A percentile compares a stretch with the other conserved stretches of the same genome.
Conservation (phyloP, 805 yeast genomes). For the Priceomyces carsonii region DNA sequence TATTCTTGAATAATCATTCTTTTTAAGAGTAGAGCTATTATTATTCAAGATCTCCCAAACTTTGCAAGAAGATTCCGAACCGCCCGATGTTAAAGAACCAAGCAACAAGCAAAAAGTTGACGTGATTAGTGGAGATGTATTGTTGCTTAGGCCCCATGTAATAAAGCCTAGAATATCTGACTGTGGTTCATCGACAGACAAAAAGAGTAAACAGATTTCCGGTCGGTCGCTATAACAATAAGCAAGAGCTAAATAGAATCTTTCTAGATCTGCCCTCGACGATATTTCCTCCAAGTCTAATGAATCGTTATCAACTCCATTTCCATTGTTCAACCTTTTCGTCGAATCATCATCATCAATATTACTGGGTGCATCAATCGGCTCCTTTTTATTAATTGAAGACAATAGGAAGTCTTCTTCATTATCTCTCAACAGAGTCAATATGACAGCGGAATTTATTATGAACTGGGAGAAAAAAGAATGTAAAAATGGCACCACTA, state of each 20-base stretch:
- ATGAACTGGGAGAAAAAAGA: slow-evolving; percentile 56
- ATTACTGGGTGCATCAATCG: slow-evolving; percentile 1
- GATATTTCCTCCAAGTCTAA: slow-evolving; percentile 62
- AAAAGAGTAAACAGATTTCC: slow-evolving; percentile 57
- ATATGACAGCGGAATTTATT: slow-evolving; percentile 61
- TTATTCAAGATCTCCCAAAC: slow-evolving; percentile 43
- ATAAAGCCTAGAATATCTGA: slow-evolving; percentile 77
- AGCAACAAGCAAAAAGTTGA: slow-evolving; percentile 80
- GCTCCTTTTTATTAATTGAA: slow-evolving; percentile 25
- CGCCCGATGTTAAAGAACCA: slow-evolving; percentile 70
- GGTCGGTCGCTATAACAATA: slow-evolving; percentile 67
- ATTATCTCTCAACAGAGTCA: slow-evolving; percentile 66
- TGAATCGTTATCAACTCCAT: slow-evolving; percentile 1
- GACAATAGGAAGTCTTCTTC: slow-evolving; percentile 74
- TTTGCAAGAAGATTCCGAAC: slow-evolving; percentile 46
- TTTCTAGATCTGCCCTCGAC: slow-evolving; percentile 80
- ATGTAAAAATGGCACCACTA: slow-evolving; percentile 46
- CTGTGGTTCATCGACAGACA: slow-evolving; percentile 44
- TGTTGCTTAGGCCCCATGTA: slow-evolving; percentile 84
- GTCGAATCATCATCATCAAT: slow-evolving; percentile 9
- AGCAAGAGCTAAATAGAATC: slow-evolving; percentile 76
- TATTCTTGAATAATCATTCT: slow-evolving; percentile 43
- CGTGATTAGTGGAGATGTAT: slow-evolving; percentile 71
- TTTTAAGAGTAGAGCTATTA: slow-evolving; percentile 24
- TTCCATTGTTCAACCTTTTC: slow-evolving; percentile 3